These are phyloP conservation scores for Puccinia horiana DNA, from an alignment of 1,284 basidiomycete species.

Conservation along the genomic window DNA sequence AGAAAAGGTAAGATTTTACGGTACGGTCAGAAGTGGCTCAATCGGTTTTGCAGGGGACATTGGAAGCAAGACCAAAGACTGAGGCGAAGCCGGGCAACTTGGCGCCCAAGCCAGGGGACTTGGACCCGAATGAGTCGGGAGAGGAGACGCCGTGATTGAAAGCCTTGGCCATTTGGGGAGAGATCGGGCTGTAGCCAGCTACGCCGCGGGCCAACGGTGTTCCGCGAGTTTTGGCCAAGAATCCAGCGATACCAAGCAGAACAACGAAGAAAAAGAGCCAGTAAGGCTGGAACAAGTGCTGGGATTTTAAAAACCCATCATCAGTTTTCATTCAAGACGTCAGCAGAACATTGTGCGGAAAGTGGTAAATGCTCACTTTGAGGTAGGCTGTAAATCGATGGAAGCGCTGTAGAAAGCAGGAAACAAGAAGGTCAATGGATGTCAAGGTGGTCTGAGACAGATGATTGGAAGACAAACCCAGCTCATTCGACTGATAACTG, in stretches of 20 bases:
- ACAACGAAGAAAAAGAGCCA: not conserved
- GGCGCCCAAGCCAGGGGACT: too few species aligned
- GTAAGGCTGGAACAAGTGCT: not conserved
- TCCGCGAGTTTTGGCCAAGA: not conserved
- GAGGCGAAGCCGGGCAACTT: not conserved
- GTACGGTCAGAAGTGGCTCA: too few species aligned
- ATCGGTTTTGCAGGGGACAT: constrained; percentile 11
- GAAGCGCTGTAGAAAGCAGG: not conserved
- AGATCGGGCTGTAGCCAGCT: not conserved
- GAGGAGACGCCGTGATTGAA: not conserved
- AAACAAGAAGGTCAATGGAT: not conserved
- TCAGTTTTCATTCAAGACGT: constrained; percentile 5
- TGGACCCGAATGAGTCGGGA: too few species aligned
- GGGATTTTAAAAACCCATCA: not conserved
- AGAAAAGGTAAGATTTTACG: too few species aligned
- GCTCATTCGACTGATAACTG: not conserved
- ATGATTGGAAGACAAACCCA: constrained; percentile 26
- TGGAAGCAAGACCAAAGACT: constrained; percentile 1
- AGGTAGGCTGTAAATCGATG: too few species aligned
- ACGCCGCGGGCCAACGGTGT: not conserved
- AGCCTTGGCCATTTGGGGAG: not conserved
- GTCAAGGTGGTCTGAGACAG: not conserved
- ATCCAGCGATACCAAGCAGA: not conserved
- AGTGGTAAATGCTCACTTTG: too few species aligned
- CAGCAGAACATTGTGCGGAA: too few species aligned